Base-by-base conservation (phyloP, 2,329 filamentous ascomycete species). In the Cercospora janseana region DNA sequence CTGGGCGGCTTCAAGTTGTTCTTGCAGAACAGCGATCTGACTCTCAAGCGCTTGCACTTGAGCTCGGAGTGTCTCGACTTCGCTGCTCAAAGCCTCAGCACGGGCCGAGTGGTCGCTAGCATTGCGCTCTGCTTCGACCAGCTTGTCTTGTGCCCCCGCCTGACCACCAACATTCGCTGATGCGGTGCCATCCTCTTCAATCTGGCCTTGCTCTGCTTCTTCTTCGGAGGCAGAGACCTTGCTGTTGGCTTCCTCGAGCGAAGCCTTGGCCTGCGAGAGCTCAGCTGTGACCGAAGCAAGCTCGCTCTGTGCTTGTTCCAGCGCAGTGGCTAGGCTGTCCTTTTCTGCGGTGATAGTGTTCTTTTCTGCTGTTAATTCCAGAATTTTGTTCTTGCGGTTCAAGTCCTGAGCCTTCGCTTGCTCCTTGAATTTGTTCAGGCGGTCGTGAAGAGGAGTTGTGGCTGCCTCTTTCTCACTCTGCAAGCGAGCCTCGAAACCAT, bases 1-100 rank as follows among this genome's bases (percentile, higher is more conserved):
- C 21, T 58, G 49, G 13, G 60, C 55, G 15, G 68, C 62, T 48
- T 71, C 68, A n/a, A 75, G 62, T 48, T 75, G 69, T 42, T 57
- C 53, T 60, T 70, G 58, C 18, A 62, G 37, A 12, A 63, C 66
- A 68, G 49, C 68, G 21, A 75, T 78, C 67, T 84, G 85, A 10
- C 75, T 72, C 63, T 89, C 84, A 38, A 80, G 78, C 58, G 86
- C 83, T 3, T 77, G 74, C 6, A 85, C 80, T 63, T 77, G 81
- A 21, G 80, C 74, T 64, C 86, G 80, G 1, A 83, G 77, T 15
- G 71, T 71, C 20, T 80, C 73, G 13, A 70, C 61, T 49, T 75
- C 62, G 4, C 61, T 59, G 48, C 67, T 61, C 21, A 75, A 58
- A 40, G 56, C 56, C 10, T 68, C 63, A 12, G 69, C 62, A 40